Percentiles rank a stretch among this genome's conserved stretches.
Conservation (phyloP, 2,329 filamentous ascomycete species). For the Penicillium sp. region DNA sequence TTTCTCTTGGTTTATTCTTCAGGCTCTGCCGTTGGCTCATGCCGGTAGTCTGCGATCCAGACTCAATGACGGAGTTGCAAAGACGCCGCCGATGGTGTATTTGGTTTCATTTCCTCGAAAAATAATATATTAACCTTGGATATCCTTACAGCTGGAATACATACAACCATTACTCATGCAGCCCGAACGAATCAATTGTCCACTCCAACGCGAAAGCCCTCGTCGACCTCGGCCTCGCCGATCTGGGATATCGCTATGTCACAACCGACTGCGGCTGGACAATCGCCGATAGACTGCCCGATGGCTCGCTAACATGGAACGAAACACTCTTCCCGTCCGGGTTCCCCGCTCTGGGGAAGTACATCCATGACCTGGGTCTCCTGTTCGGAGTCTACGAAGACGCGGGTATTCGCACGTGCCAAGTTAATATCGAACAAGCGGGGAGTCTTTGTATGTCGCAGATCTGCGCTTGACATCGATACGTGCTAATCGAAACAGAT, state of each 20-base stretch:
- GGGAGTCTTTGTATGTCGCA: constrained; percentile 36
- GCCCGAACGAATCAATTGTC: constrained; percentile 50
- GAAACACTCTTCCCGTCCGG: constrained; percentile 43
- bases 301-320: constrained; percentile 46
- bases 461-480: not conserved
- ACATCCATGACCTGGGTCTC: constrained; percentile 42
- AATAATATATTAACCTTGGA: not conserved
- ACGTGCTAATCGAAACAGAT: constrained; percentile 25
- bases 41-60: constrained; percentile 4
- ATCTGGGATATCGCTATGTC: constrained; percentile 56
- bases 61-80: constrained; percentile 24
- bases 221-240: constrained; percentile 51
- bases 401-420: constrained; percentile 44
- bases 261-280: constrained; percentile 62
- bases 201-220: constrained; percentile 55
- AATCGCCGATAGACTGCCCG: constrained; percentile 32
- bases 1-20: not conserved
- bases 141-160: constrained; percentile 49
- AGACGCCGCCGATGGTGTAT: constrained; percentile 33
- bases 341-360: constrained; percentile 40
- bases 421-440: constrained; percentile 27
- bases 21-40: not conserved
- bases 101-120: too few species aligned
- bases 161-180: constrained; percentile 58
- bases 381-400: constrained; percentile 49